Conservation (phyloP, 169 alveolate species). For the Cryptosporidium sp. region DNA sequence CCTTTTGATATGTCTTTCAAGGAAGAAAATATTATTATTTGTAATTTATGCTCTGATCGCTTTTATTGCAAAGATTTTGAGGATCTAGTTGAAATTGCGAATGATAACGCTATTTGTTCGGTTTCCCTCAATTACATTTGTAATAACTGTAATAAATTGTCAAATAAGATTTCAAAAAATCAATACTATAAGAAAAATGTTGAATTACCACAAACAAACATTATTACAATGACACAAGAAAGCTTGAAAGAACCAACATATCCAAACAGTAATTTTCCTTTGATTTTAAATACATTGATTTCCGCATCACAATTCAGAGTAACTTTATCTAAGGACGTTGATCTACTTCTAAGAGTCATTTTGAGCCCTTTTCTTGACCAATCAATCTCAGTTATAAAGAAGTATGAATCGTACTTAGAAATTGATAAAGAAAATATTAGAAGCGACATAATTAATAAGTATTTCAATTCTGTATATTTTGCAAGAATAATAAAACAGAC, state of each 20-base stretch:
- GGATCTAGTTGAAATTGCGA: constrained; percentile 21
- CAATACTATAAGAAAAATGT: background rate
- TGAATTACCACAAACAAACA: background rate
- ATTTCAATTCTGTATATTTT: constrained; percentile 13
- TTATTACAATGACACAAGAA: background rate
- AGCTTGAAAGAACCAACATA: background rate
- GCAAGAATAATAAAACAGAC: background rate
- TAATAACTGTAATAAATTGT: background rate
- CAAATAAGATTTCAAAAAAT: too few species aligned
- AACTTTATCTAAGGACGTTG: constrained; percentile 28
- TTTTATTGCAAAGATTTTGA: constrained; percentile 19
- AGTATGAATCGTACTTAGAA: background rate
- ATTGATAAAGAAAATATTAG: background rate
- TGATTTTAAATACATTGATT: constrained; percentile 29
- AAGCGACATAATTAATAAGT: constrained; percentile 14
- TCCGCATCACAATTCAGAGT: constrained; percentile 51
- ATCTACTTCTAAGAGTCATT: constrained; percentile 3
- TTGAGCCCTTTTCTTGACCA: constrained; percentile 2
- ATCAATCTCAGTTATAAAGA: background rate
- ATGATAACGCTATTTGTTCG: constrained; percentile 33
- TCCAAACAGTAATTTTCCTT: background rate
- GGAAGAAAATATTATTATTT: constrained; percentile 28
- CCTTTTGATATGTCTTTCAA: background rate
- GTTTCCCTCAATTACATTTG: constrained; percentile 25
- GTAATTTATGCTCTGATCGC: constrained; percentile 37